Conservation (phyloP, 306 rosid genomes). For the Gillenia trifoliata region DNA sequence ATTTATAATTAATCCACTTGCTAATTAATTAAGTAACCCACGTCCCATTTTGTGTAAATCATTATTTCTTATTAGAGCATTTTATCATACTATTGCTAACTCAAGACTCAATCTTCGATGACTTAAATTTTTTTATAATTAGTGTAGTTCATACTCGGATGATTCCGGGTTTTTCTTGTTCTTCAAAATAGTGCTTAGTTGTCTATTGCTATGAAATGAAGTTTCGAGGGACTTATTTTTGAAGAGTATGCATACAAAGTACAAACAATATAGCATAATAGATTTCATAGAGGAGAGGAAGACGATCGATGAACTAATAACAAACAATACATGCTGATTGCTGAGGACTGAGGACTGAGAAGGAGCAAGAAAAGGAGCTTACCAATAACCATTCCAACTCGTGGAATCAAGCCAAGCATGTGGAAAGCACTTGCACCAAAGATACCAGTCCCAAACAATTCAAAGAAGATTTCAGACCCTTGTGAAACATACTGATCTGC, state of each 20-base stretch:
- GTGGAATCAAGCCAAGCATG: conserved; percentile 29
- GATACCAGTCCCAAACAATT: conserved; percentile 27
- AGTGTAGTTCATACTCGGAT: too few relatives aligned
- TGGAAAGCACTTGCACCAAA: conserved; percentile 38
- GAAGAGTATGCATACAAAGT: background rate
- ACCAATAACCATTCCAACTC: conserved; percentile 24
- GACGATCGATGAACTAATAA: background rate
- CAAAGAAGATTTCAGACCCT: conserved; percentile 32
- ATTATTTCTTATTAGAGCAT: too few relatives aligned
- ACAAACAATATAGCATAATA: background rate
- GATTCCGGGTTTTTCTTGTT: too few relatives aligned
- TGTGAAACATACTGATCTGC: conserved; percentile 19
- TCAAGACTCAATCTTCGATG: too few relatives aligned
- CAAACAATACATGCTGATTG: background rate
- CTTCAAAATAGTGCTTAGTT: too few relatives aligned
- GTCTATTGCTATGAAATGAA: too few relatives aligned
- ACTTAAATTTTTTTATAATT: too few relatives aligned
- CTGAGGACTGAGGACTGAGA: background rate
- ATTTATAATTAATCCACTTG: too few relatives aligned
- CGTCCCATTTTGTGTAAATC: too few relatives aligned
- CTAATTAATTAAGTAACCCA: background rate
- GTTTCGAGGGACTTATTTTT: too few relatives aligned
- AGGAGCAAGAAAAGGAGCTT: background rate
- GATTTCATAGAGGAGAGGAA: background rate
- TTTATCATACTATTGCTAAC: too few relatives aligned